These are phyloP conservation scores for Solanum piurae DNA, from an alignment of 257 asterid genomes.

Conservation along the genomic window DNA sequence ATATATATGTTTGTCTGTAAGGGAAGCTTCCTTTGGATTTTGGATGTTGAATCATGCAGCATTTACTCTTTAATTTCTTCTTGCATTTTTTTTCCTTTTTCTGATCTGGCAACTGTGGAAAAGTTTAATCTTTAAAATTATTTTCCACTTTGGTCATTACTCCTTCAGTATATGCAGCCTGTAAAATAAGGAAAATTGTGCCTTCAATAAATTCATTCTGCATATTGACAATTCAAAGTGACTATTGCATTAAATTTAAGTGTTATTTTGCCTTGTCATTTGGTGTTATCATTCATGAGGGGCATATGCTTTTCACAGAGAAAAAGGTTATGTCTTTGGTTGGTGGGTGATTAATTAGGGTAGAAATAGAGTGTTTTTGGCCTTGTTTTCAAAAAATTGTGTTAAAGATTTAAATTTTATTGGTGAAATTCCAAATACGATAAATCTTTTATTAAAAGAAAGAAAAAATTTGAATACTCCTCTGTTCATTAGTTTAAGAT, in stretches of 20 bases:
- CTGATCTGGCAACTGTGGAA: not conserved
- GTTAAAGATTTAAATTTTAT: not conserved
- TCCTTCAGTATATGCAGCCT: not conserved
- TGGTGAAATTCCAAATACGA: not conserved
- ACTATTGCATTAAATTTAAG: not conserved
- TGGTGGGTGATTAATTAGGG: not conserved
- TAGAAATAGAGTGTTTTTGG: not conserved
- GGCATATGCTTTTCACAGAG: not conserved
- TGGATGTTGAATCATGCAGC: not conserved
- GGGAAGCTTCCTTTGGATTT: not conserved
- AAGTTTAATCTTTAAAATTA: not conserved
- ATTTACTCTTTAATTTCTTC: not conserved
- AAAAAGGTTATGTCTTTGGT: not conserved
- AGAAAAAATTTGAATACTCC: no score
- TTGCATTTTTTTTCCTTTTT: not conserved
- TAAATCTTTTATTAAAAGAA: not conserved
- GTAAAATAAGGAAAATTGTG: constrained; percentile 2
- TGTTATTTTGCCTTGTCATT: not conserved
- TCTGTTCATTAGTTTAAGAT: not conserved
- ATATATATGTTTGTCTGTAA: not conserved
- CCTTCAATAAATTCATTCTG: constrained; percentile 1
- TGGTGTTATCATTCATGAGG: not conserved
- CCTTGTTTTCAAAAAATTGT: not conserved
- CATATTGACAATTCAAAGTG: constrained; percentile 6
- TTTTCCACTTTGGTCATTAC: not conserved